Base-by-base conservation (phyloP, 352 stramenopile species). In the Thalassiosira mediterranea region DNA sequence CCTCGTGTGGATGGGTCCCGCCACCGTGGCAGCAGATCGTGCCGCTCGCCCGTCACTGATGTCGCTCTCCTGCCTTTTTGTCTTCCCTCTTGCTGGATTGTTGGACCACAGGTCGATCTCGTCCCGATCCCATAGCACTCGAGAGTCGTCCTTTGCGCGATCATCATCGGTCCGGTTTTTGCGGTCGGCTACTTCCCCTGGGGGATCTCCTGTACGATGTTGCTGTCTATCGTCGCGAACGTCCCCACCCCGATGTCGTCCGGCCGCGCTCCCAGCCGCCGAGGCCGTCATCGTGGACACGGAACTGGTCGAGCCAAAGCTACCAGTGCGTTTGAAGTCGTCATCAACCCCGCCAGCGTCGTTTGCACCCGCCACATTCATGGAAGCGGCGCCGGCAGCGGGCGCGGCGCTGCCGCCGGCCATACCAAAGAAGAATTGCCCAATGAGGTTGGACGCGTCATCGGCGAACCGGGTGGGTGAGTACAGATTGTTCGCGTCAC, bases 381-480 rank as follows among this genome's bases (percentile, higher is more conserved):
- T 56, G 52, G 25, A 37, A 15, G 17, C 0, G 25, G 46, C 1
- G 23, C 3, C 19, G 21, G 21, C 34, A 17, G 21, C 17, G 15
- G 4, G 10, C 11, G 26, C 40, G 26, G 17, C 64, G 40, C 23
- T 54, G 32, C 11, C 32, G 28, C 11, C 48, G n/a, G 44, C 15
- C 32, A 51, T 46, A 4, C 76, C 76, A 29, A 84, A 84, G 44
- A 84, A 78, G 56, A 84, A 75, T 26, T 49, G 40, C 0, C 76
- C 69, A 57, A 84, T 70, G 19, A 80, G 42, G 44, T 84, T 65
- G 10, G 76, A 63, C 10, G 76, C 65, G 49, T 84, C 69, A 31
- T 84, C 76, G 7, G 69, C 23, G 34, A 74, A 63, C 49, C 52
- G 48, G 48, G 19, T 7, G 54, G 54, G 38, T 5, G 54, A 63